phyloP scores from a whole-genome alignment of 805 yeast genomes.

The Hanseniaspora vineae region DNA sequence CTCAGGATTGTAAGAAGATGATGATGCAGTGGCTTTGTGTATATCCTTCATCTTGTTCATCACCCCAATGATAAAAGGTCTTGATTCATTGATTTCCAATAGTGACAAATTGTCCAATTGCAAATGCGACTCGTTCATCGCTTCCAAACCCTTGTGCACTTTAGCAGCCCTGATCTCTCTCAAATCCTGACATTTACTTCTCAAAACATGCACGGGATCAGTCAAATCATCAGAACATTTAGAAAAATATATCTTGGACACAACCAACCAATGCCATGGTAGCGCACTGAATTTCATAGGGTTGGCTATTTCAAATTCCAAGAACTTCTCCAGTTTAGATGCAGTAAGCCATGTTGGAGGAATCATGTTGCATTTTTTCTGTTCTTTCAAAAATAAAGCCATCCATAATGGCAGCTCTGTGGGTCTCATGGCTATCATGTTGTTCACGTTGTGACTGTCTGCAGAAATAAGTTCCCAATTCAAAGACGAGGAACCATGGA shows the following conservation, averaged over 20 bases:
- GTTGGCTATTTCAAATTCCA: constrained; percentile 52
- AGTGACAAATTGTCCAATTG: constrained; percentile 71
- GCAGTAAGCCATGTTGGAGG: constrained; percentile 76
- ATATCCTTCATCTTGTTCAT: constrained; percentile 67
- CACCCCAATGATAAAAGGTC: constrained; percentile 68
- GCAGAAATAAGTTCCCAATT: constrained; percentile 26
- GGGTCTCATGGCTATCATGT: constrained; percentile 47
- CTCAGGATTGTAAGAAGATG: no score
- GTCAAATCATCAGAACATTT: constrained; percentile 68
- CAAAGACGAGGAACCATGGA: constrained; percentile 1
- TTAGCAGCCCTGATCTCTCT: constrained; percentile 74
- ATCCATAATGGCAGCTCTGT: constrained; percentile 74
- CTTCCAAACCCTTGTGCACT: constrained; percentile 64
- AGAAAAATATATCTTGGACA: constrained; percentile 52
- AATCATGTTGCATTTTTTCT: constrained; percentile 72
- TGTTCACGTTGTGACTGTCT: constrained; percentile 19
- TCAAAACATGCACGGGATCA: constrained; percentile 57
- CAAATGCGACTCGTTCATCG: constrained; percentile 70
- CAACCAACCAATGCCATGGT: constrained; percentile 85
- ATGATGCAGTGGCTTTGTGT: constrained; percentile 12
- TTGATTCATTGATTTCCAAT: constrained; percentile 75
- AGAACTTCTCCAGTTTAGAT: constrained; percentile 37
- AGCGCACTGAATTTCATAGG: constrained; percentile 50
- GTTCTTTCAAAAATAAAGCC: constrained; percentile 71
- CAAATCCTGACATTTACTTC: constrained; percentile 67